Percentiles rank a stretch among this genome's conserved stretches.
phyloP scores from a whole-genome alignment of 169 alveolate species.

The Eimeria brunetti region DNA sequence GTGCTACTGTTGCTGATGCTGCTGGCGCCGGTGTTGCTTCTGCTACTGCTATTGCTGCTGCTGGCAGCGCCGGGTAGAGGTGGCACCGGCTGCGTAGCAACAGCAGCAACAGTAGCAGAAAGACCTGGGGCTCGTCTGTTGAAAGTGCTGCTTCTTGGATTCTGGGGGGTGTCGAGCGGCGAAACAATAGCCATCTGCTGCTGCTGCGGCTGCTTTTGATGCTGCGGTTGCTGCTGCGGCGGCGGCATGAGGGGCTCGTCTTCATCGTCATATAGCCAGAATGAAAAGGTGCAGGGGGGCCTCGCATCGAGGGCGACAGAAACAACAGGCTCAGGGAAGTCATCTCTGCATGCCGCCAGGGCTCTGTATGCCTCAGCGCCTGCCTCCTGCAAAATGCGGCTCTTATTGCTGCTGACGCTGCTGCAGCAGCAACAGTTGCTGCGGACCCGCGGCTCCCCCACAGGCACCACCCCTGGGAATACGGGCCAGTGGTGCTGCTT shows the following conservation, averaged over 20 bases:
- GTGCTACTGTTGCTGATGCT: constrained; percentile 38
- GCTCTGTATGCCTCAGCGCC: background rate
- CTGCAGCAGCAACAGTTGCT: constrained; percentile 19
- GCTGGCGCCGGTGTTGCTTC: background rate
- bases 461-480: constrained; percentile 81
- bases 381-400: background rate
- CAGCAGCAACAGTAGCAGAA: background rate
- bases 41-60: constrained; percentile 24
- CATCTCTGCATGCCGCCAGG: constrained; percentile 25
- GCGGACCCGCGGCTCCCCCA: constrained; percentile 61
- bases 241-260: constrained; percentile 14
- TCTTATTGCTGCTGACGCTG: constrained; percentile 46
- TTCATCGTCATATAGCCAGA: constrained; percentile 82
- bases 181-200: background rate
- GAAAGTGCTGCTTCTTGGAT: constrained; percentile 3
- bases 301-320: constrained; percentile 79
- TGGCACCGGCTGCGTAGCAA: constrained; percentile 16
- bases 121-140: constrained; percentile 2
- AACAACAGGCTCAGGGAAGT: constrained; percentile 58
- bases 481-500: constrained; percentile 83
- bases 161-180: background rate
- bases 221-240: constrained; percentile 42
- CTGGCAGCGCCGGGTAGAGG: constrained; percentile 10
- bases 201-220: constrained; percentile 29
- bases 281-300: constrained; percentile 83